Evolutionary conservation across 2,329 filamentous ascomycete species (phyloP), one percentile per base, ranked within the genome.

Genomic region (Simplicillium sp.): DNA sequence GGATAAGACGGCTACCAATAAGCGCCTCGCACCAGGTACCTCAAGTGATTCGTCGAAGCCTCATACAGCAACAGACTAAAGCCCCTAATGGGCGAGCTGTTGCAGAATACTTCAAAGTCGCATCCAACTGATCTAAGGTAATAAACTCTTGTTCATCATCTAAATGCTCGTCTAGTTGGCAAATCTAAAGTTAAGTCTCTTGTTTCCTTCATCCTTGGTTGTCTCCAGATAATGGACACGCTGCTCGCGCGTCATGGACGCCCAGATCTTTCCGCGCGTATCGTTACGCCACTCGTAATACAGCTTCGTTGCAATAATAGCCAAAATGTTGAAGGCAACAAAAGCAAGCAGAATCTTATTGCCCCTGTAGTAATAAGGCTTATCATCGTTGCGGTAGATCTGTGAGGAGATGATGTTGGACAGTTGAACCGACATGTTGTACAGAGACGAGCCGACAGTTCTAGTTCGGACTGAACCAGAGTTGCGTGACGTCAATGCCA

Each of bases 401-500:
- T 70, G 70, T 4, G 62, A 62, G 0, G 60, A 54, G 25, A 66
- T 61, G 37, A 71, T 68, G 36, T 55, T 62, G 17, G 60, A 59
- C 0, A 63, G 59, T 43, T 72, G 68, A 0, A 70, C 65, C 14
- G 59, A 61, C 66, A 72, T 72, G 50, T 82, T 82, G 59, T 82
- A 82, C 8, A 80, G 46, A 0, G 76, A 77, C 0, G 71, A 70
- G 1, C 73, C 72, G 11, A 83, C 74, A 1, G 79, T 76, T 3
- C 80, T 61, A 0, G 77, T 82, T 2, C 77, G 67, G 1, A 83
- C 78, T 2, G 71, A 69, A 20, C 77, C 76, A 1, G 76, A 71
- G 50, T 82, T 83, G 39, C 76, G 68, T 3, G 74, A 77, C 2
- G 71, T 78, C 57, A 77, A 73, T 0, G 70, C 74, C 0, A 81